These are phyloP conservation scores for Daldinia childiae DNA, from an alignment of 495 filamentous ascomycete species.

Conservation along the genomic window DNA sequence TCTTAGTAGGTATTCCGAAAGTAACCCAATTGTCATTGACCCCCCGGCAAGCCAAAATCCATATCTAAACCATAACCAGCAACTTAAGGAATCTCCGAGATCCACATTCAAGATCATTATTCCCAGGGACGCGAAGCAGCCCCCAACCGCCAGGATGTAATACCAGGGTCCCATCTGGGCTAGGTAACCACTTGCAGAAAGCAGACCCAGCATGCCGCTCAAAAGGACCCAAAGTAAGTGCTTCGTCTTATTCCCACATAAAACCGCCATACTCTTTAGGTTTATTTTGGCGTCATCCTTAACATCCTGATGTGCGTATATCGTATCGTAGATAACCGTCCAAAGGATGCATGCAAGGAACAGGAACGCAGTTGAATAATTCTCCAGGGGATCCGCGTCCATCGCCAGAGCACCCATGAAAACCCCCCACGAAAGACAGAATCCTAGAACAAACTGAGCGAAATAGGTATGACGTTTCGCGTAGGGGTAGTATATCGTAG, in stretches of 20 bases:
- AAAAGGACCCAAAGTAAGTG: conserved; percentile 23
- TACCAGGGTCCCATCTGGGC: conserved; percentile 21
- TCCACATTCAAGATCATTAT: conserved; percentile 48
- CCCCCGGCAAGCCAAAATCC: conserved; percentile 42
- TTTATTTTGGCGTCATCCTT: conserved; percentile 53
- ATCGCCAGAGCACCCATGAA: conserved; percentile 33
- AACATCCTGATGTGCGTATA: conserved; percentile 57
- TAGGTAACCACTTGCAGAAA: conserved; percentile 21
- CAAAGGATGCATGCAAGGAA: conserved; percentile 42
- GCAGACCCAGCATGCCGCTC: conserved; percentile 2
- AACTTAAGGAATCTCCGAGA: conserved; percentile 35
- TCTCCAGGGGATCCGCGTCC: conserved; percentile 13
- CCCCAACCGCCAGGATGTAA: conserved; percentile 24
- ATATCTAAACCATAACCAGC: conserved; percentile 46
- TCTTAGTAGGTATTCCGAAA: conserved; percentile 5
- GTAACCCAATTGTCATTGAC: conserved; percentile 25
- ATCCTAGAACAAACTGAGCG: conserved; percentile 51
- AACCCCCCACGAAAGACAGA: conserved; percentile 48
- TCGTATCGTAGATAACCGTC: conserved; percentile 55
- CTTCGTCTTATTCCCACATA: conserved; percentile 35
- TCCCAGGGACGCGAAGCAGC: conserved; percentile 24
- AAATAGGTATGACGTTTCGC: conserved; percentile 51
- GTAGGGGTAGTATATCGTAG: conserved; percentile 49
- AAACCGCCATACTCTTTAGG: conserved; percentile 50
- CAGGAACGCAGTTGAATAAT: conserved; percentile 19